phyloP scores from a whole-genome alignment of 2,329 filamentous ascomycete species.

The Akanthomyces uredinophilus region DNA sequence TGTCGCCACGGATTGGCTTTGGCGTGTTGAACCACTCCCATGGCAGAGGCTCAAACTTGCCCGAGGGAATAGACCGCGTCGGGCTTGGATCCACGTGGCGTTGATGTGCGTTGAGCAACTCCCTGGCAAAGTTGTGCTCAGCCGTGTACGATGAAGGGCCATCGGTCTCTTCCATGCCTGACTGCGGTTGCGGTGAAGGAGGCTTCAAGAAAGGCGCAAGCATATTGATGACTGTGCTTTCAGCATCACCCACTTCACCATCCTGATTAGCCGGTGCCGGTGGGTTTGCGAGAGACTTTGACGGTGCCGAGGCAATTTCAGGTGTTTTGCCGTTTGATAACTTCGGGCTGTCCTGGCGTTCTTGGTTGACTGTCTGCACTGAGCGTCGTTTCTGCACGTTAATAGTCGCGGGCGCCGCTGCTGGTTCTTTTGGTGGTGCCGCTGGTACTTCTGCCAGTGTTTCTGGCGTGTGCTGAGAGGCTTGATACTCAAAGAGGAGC shows the following conservation, averaged over 20 bases:
- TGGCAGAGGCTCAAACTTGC: slow-evolving; percentile 37
- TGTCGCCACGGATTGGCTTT: slow-evolving; percentile 21
- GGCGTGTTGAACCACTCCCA: slow-evolving; percentile 46
- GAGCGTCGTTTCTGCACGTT: slow-evolving; percentile 9
- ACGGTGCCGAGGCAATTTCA: background rate
- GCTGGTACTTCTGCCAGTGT: background rate
- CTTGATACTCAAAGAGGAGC: slow-evolving; percentile 30
- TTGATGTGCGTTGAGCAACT: slow-evolving; percentile 38
- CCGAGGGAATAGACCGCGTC: slow-evolving; percentile 24
- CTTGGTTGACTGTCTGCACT: background rate
- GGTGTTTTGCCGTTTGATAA: background rate
- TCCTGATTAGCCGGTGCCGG: slow-evolving; percentile 18
- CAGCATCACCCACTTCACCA: slow-evolving; percentile 25
- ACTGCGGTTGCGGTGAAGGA: slow-evolving; percentile 36
- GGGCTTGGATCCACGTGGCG: slow-evolving; percentile 30
- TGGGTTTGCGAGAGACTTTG: background rate
- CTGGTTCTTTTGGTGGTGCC: background rate
- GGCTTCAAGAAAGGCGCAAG: slow-evolving; percentile 45
- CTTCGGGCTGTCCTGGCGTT: slow-evolving; percentile 1
- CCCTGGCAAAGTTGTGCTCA: slow-evolving; percentile 44
- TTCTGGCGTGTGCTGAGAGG: background rate
- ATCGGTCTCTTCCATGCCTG: slow-evolving; percentile 27
- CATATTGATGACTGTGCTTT: slow-evolving; percentile 41
- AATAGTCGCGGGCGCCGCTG: background rate
- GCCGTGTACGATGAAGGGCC: slow-evolving; percentile 51